A percentile compares a stretch with the other conserved stretches of the same genome.
phyloP scores from a whole-genome alignment of 129 eudicot species.

The Tagetes erecta region DNA sequence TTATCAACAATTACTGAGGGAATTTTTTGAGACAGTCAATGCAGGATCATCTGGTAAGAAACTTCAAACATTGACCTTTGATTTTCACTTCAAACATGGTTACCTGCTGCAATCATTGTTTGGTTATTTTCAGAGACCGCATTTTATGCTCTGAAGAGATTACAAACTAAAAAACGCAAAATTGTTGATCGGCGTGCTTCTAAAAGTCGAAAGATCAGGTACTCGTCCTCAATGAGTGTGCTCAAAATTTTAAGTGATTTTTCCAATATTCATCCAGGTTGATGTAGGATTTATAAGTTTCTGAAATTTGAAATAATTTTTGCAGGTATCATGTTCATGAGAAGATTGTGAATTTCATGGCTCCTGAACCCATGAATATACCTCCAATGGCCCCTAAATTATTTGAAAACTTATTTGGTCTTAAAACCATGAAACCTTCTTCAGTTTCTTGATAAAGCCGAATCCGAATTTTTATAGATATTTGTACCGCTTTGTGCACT shows the following conservation, averaged over 20 bases:
- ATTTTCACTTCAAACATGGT: neutral
- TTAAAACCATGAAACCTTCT: conserved; percentile 42
- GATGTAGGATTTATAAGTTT: neutral
- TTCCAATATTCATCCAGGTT: too few species aligned
- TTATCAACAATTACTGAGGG: conserved; percentile 83
- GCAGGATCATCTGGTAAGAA: conserved; percentile 78
- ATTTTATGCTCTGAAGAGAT: conserved; percentile 75
- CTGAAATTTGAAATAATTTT: too few species aligned
- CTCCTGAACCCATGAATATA: conserved; percentile 65
- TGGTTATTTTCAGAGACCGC: conserved; percentile 56
- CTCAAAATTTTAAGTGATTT: neutral
- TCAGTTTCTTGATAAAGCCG: conserved; percentile 21
- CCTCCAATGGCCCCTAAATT: conserved; percentile 79
- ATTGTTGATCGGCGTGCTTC: conserved; percentile 92
- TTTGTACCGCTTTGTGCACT: conserved; percentile 9
- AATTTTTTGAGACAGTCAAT: conserved; percentile 79
- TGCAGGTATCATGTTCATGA: conserved; percentile 85
- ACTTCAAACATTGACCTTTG: neutral
- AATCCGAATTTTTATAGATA: neutral
- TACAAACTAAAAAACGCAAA: conserved; percentile 81
- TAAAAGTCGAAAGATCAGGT: conserved; percentile 93
- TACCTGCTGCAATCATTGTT: neutral
- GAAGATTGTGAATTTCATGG: conserved; percentile 88
- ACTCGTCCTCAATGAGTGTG: neutral
- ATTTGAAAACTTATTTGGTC: conserved; percentile 76